Base-by-base conservation (phyloP, 2,329 filamentous ascomycete genomes). In the Colletotrichum incanum region DNA sequence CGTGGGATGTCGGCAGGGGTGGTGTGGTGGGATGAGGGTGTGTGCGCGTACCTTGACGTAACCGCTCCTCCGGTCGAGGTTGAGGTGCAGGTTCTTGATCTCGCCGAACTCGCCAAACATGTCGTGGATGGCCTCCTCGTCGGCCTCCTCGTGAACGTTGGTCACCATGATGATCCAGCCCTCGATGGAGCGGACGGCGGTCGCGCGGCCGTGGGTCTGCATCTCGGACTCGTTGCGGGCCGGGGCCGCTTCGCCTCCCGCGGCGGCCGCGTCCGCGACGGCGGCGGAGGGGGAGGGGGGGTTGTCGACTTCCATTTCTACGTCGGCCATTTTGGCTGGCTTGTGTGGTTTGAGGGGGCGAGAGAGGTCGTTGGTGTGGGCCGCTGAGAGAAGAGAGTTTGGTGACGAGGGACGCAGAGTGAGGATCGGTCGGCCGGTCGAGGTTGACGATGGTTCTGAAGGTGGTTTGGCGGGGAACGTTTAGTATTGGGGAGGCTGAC, bases 141-240 rank as follows among this genome's bases (percentile, higher is more conserved):
- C 93, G 61, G 94, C 93, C 82, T 96, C 94, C 80, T 96, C 94
- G 84, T 96, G 94, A 43, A 96, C 92, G 79, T 96, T 96, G 64
- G 93, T 95, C 75, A 94, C 93, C 74, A 94, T 91, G 78, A 96
- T 87, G 82, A 96, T 96, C 94, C 94, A 96, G 76, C 94, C 94
- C 83, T 96, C 94, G 79, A 96, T 95, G 67, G 93, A 95, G 77
- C 94, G 93, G 72, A 96, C 94, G 31, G 94, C 94, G 1, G 92
- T 94, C 67, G 93, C 93, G 80, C 93, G 92, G 47, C 88, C 86
- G 77, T 90, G 89, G 8, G 93, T 95, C 78, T 91, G 90, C 87
- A 94, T 93, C 78, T 93, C 90, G 77, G 86, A 84, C 74, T 89
- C 85, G 77, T 89, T 88, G 76, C 82, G 83, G 69, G 84, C 80